Conservation (phyloP, 495 filamentous ascomycete genomes). For the Aspergillus biplanus region DNA sequence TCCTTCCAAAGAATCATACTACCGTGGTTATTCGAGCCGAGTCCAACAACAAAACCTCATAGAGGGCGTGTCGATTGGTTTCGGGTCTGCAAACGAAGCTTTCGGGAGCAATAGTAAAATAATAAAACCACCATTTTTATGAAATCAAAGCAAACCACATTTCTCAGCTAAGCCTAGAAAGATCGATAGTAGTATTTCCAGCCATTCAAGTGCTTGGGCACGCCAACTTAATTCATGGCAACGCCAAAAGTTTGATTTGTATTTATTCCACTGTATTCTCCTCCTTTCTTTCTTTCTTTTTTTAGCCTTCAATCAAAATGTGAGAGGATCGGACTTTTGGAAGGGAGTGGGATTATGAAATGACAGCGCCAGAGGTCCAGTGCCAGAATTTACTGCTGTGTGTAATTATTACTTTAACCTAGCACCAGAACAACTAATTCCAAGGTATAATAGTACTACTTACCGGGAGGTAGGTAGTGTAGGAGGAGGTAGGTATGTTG, state of each 20-base stretch:
- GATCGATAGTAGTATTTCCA: neutral
- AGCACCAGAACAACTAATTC: too few relatives aligned
- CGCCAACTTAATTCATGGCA: neutral
- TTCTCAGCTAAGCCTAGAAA: slow-evolving; percentile 6
- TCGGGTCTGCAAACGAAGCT: neutral
- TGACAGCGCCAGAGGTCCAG: too few relatives aligned
- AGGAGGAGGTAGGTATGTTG: neutral
- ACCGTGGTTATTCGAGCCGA: too few relatives aligned
- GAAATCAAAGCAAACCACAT: slow-evolving; percentile 9
- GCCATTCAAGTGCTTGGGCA: neutral
- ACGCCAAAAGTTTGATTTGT: too few relatives aligned
- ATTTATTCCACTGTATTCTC: too few relatives aligned
- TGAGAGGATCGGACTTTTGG: too few relatives aligned
- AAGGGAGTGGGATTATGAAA: too few relatives aligned
- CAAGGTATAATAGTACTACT: too few relatives aligned
- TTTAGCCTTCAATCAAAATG: too few relatives aligned
- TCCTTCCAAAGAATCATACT: neutral
- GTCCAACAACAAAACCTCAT: neutral
- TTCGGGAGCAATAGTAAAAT: neutral
- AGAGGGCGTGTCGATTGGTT: neutral
- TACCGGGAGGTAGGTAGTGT: neutral
- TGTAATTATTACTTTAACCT: too few relatives aligned
- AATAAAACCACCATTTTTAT: neutral
- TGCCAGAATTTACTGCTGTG: too few relatives aligned
- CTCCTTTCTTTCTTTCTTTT: too few relatives aligned